Conservation (phyloP, 768 basidiomycete genomes). For the Pleurotus tuber-regium region DNA sequence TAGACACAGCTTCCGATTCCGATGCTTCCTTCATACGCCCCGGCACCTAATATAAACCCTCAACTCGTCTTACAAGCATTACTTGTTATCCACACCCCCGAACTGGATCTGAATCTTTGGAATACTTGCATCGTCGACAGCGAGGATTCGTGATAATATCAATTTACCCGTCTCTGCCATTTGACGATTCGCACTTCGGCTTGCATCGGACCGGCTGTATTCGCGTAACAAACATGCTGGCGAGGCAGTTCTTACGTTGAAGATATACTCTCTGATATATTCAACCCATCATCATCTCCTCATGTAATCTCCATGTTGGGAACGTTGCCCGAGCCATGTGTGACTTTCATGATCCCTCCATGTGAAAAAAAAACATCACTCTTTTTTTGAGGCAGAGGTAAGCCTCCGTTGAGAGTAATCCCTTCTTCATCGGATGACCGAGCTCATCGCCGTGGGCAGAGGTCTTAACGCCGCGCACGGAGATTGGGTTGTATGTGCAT, state of each 20-base stretch:
- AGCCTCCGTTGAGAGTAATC: neutral
- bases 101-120: constrained; percentile 49
- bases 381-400: too few relatives aligned
- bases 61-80: constrained; percentile 53
- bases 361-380: too few relatives aligned
- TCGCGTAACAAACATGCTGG: neutral
- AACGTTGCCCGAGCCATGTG: too few relatives aligned
- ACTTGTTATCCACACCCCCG: constrained; percentile 42
- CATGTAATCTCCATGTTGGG: constrained; percentile 1
- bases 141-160: too few relatives aligned
- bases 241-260: neutral
- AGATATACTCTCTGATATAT: neutral
- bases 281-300: constrained; percentile 4
- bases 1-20: constrained; percentile 42
- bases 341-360: neutral
- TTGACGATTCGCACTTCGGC: too few relatives aligned
- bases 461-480: neutral
- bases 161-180: too few relatives aligned
- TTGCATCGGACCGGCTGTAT: constrained; percentile 1
- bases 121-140: constrained; percentile 28
- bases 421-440: neutral
- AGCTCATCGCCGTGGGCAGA: neutral
- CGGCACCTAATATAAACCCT: constrained; percentile 38
- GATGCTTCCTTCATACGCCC: constrained; percentile 36
- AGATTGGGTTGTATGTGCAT: neutral